phyloP scores from a whole-genome alignment of 1,284 basidiomycete genomes.

The Sporisorium iseilematis-ciliati region DNA sequence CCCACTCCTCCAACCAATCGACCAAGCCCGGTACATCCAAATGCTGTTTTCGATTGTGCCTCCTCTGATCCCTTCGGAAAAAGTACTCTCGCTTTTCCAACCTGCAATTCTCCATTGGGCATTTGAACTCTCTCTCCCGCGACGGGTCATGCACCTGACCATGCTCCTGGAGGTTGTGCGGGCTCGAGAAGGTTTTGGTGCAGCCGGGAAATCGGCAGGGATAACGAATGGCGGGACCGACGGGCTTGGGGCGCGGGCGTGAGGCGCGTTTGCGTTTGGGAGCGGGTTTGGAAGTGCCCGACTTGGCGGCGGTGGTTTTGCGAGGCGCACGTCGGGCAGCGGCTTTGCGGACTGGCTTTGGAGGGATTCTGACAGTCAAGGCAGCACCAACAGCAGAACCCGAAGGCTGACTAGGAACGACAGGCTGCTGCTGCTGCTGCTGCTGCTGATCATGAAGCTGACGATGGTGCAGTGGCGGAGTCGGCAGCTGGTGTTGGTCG shows the following conservation, averaged over 20 bases:
- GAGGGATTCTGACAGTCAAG: neutral
- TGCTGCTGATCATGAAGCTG: too few species aligned
- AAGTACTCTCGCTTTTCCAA: neutral
- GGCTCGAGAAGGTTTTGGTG: slow-evolving; percentile 18
- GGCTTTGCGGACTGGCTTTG: neutral
- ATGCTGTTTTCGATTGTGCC: neutral
- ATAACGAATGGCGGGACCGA: neutral
- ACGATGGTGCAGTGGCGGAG: too few species aligned
- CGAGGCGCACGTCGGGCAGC: too few species aligned
- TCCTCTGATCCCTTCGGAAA: slow-evolving; percentile 15
- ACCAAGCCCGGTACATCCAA: neutral
- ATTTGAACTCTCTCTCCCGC: slow-evolving; percentile 3
- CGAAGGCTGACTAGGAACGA: too few species aligned
- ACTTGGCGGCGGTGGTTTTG: too few species aligned
- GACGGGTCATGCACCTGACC: slow-evolving; percentile 5
- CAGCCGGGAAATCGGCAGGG: slow-evolving; percentile 12
- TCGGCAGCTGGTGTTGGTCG: too few species aligned
- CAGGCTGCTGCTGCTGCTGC: too few species aligned
- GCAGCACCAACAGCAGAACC: too few species aligned
- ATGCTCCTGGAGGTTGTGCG: slow-evolving; percentile 33
- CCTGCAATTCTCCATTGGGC: neutral
- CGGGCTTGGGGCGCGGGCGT: neutral
- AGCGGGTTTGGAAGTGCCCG: too few species aligned
- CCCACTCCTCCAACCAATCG: neutral
- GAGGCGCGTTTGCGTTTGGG: neutral